phyloP scores from a whole-genome alignment of 2,329 filamentous ascomycete species.

The Pseudogymnoascus sp. region DNA sequence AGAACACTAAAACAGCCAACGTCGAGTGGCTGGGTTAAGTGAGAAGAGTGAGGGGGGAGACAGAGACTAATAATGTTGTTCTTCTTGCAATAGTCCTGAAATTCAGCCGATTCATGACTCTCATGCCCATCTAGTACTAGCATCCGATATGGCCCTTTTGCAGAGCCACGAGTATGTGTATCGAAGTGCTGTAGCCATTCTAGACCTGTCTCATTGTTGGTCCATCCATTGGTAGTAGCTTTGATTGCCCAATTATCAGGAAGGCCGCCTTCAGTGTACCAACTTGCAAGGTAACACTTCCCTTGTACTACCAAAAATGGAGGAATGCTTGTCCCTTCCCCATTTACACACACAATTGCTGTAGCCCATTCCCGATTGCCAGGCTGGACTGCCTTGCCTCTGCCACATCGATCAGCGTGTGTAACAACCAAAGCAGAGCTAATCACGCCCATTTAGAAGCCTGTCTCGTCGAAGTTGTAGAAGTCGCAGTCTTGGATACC shows the following conservation, averaged over 20 bases:
- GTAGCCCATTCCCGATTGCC: slow-evolving; percentile 23
- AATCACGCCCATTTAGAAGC: slow-evolving; percentile 20
- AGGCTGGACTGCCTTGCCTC: slow-evolving; percentile 19
- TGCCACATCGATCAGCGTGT: slow-evolving; percentile 16
- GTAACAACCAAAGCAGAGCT: slow-evolving; percentile 20
- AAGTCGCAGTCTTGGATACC: slow-evolving; percentile 17
- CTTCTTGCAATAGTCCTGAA: slow-evolving; percentile 28
- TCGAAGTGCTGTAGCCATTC: slow-evolving; percentile 29
- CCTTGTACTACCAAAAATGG: no score
- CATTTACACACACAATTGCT: no score
- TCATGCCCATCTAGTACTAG: slow-evolving; percentile 31
- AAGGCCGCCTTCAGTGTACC: no score
- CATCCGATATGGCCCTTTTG: slow-evolving; percentile 24
- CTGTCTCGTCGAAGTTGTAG: slow-evolving; percentile 23
- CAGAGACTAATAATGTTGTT: slow-evolving; percentile 33
- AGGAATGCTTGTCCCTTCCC: no score
- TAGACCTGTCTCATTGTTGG: slow-evolving; percentile 27
- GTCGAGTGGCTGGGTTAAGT: no score
- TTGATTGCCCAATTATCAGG: background rate
- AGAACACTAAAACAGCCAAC: slow-evolving; percentile 31
- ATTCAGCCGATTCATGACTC: no score
- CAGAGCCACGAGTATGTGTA: slow-evolving; percentile 22
- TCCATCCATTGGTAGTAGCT: slow-evolving; percentile 27
- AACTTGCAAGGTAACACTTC: no score
- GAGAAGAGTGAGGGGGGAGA: slow-evolving; percentile 28